Evolutionary conservation across 768 basidiomycete genomes (phyloP).

Genomic region (Phlegmacium glaucopus): DNA sequence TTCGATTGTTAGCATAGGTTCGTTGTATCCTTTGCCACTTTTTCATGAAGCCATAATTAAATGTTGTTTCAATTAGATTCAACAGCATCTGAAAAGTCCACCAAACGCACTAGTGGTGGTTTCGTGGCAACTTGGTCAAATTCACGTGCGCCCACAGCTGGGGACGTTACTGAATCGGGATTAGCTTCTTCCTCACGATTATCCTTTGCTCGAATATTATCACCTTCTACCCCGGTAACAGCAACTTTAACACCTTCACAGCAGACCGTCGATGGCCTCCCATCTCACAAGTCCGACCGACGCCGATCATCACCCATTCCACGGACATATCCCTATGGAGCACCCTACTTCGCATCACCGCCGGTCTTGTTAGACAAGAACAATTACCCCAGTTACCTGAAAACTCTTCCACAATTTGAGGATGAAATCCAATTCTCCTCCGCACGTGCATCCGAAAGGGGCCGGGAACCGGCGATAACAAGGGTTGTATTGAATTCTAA

Average conservation of each 20-base stretch:
- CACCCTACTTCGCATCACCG: conserved; percentile 43
- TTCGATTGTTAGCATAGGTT: conserved; percentile 20
- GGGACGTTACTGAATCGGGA: conserved; percentile 13
- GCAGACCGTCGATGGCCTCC: conserved; percentile 15
- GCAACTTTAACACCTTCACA: conserved; percentile 8
- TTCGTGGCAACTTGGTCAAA: conserved; percentile 15
- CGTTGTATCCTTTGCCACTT: conserved; percentile 1
- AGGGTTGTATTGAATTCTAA: conserved; percentile 13
- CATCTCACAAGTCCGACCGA: conserved; percentile 26
- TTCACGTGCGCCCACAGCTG: conserved; percentile 16
- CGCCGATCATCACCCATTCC: conserved; percentile 30
- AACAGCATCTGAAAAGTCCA: conserved; percentile 13
- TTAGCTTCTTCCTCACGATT: conserved; percentile 18
- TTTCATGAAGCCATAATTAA: conserved; percentile 1
- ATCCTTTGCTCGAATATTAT: conserved; percentile 19
- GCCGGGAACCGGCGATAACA: conserved; percentile 18
- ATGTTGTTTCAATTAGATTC: conserved; percentile 9
- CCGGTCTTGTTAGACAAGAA: conserved; percentile 25
- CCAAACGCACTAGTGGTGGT: conserved; percentile 18
- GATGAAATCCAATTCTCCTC: conserved; percentile 19
- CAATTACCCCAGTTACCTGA: conserved; percentile 18
- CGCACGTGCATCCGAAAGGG: conserved; percentile 13
- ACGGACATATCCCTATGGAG: conserved; percentile 40
- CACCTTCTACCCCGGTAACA: conserved; percentile 10
- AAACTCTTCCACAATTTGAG: conserved; percentile 23